A percentile compares a stretch with the other conserved stretches of the same genome.
These are phyloP conservation scores for Claviceps africana DNA, from an alignment of 2,329 filamentous ascomycete species.

Conservation along the genomic window DNA sequence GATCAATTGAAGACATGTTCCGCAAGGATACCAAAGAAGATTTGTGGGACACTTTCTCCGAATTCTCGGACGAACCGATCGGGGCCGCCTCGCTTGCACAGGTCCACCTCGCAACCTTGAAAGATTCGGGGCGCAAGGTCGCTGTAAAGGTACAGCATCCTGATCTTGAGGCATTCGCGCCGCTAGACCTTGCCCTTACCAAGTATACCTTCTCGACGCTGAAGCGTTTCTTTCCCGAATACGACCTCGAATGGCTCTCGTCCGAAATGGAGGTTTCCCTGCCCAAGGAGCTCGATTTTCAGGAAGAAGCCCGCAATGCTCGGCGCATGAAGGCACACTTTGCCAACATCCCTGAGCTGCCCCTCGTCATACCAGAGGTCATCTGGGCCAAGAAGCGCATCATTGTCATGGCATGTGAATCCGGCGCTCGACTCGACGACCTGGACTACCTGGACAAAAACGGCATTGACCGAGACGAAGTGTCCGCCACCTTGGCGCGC, in stretches of 20 bases:
- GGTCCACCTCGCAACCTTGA: constrained; percentile 77
- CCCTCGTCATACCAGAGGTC: constrained; percentile 78
- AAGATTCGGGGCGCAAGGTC: constrained; percentile 69
- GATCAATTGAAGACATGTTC: constrained; percentile 81
- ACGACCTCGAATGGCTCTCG: constrained; percentile 91
- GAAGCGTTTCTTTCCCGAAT: constrained; percentile 91
- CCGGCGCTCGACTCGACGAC: constrained; percentile 78
- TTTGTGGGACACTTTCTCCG: constrained; percentile 71
- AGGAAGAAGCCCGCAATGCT: constrained; percentile 74
- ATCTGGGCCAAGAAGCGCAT: constrained; percentile 82
- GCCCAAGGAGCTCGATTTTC: constrained; percentile 84
- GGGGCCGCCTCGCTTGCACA: constrained; percentile 90
- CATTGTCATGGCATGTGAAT: constrained; percentile 87
- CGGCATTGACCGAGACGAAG: constrained; percentile 85
- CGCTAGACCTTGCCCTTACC: constrained; percentile 74
- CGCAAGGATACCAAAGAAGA: constrained; percentile 64
- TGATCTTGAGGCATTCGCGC: constrained; percentile 74
- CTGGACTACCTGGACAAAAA: constrained; percentile 73
- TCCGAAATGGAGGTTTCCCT: constrained; percentile 85
- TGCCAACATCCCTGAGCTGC: constrained; percentile 54
- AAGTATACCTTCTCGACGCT: constrained; percentile 78
- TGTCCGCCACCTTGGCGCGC: constrained; percentile 74
- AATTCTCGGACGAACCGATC: constrained; percentile 68
- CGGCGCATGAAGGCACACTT: constrained; percentile 71
- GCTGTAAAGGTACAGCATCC: constrained; percentile 97